Conservation (phyloP, 2,329 filamentous ascomycete genomes). For the Plectosphaerella sp. region DNA sequence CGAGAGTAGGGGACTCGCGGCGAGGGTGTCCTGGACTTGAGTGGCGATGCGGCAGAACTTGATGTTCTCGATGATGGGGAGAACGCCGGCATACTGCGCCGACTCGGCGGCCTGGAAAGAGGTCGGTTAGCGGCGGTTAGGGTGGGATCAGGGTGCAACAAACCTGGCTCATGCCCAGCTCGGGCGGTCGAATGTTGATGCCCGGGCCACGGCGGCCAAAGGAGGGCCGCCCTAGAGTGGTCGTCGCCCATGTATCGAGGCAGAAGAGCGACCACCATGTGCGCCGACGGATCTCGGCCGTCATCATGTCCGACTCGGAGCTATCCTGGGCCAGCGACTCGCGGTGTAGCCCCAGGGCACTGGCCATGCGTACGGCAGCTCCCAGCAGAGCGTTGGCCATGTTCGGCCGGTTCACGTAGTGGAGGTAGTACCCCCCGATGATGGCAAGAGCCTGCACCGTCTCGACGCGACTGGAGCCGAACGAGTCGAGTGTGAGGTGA, state of each 20-base stretch:
- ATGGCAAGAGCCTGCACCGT: slow-evolving; percentile 5
- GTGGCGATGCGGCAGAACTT: slow-evolving; percentile 80
- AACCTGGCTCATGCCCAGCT: slow-evolving; percentile 41
- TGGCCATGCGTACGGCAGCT: slow-evolving; percentile 32
- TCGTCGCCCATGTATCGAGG: slow-evolving; percentile 69
- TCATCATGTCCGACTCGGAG: slow-evolving; percentile 38
- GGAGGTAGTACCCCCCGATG: slow-evolving; percentile 28
- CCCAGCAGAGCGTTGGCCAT: slow-evolving; percentile 36
- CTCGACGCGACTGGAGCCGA: slow-evolving; percentile 7
- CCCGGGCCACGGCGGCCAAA: slow-evolving; percentile 63
- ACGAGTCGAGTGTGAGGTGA: slow-evolving; percentile 1
- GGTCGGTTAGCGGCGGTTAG: not conserved
- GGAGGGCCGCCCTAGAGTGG: slow-evolving; percentile 65
- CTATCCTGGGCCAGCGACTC: slow-evolving; percentile 33
- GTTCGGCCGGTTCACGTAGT: slow-evolving; percentile 34
- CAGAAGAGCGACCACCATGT: slow-evolving; percentile 76
- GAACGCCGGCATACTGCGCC: slow-evolving; percentile 57
- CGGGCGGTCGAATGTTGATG: slow-evolving; percentile 60
- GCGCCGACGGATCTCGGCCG: slow-evolving; percentile 58
- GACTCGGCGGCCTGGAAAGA: slow-evolving; percentile 35
- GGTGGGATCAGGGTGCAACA: not conserved
- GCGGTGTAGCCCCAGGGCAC: slow-evolving; percentile 33
- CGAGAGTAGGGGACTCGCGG: slow-evolving; percentile 61
- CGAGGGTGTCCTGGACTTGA: slow-evolving; percentile 70
- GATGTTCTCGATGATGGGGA: slow-evolving; percentile 71